phyloP scores from a whole-genome alignment of 164 flowering plant species.

The Stephania cephalantha region DNA sequence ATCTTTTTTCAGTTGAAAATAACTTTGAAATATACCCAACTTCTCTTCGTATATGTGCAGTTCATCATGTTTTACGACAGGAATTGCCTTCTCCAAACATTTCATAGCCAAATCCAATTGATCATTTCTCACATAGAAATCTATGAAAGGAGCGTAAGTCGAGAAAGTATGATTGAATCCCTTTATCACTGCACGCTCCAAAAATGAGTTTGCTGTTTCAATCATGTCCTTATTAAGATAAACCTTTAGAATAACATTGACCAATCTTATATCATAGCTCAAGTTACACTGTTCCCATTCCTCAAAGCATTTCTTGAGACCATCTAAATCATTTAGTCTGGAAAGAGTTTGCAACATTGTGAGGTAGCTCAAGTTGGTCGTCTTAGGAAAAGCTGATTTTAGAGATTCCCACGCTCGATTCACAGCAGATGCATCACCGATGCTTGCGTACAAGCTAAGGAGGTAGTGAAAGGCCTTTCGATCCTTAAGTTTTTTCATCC shows the following conservation, averaged over 20 bases:
- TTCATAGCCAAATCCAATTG: slow-evolving; percentile 26
- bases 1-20: slow-evolving; percentile 26
- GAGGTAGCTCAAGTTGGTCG: slow-evolving; percentile 29
- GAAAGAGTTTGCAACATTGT: slow-evolving; percentile 29
- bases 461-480: slow-evolving; percentile 20
- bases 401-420: slow-evolving; percentile 35
- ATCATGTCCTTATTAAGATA: slow-evolving; percentile 30
- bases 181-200: slow-evolving; percentile 15
- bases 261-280: slow-evolving; percentile 28
- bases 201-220: slow-evolving; percentile 23
- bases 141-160: slow-evolving; percentile 22
- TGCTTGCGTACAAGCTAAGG: slow-evolving; percentile 26
- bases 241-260: slow-evolving; percentile 25
- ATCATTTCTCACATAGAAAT: slow-evolving; percentile 23
- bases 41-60: slow-evolving; percentile 21
- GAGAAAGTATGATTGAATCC: slow-evolving; percentile 14
- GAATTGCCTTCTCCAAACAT: slow-evolving; percentile 22
- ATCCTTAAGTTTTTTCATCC: slow-evolving; percentile 12
- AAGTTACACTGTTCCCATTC: slow-evolving; percentile 36
- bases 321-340: slow-evolving; percentile 26
- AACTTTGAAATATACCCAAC: slow-evolving; percentile 13
- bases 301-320: slow-evolving; percentile 24
- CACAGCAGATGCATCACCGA: slow-evolving; percentile 22
- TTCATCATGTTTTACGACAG: slow-evolving; percentile 6
- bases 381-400: slow-evolving; percentile 18